These are phyloP conservation scores for Huiozyma naganishii DNA, from an alignment of 805 yeast species.

Conservation along the genomic window DNA sequence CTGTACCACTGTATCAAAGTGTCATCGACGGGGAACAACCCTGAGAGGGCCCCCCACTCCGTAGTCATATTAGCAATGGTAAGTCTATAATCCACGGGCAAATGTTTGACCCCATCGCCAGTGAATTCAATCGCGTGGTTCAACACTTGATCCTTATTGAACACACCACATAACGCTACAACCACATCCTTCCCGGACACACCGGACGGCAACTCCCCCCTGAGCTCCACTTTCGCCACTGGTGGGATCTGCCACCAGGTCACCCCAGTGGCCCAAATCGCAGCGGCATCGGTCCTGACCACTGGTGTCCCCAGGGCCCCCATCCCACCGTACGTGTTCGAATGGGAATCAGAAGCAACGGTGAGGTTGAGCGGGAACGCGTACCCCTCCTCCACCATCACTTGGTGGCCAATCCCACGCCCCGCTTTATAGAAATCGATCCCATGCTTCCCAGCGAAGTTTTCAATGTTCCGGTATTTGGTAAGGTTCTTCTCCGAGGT, in stretches of 20 bases:
- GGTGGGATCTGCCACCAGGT: constrained; percentile 99
- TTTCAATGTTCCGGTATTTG: constrained; percentile 80
- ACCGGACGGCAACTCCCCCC: constrained; percentile 72
- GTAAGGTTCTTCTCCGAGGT: constrained; percentile 77
- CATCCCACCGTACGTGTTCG: constrained; percentile 95
- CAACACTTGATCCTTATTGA: constrained; percentile 85
- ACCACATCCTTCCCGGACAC: constrained; percentile 95
- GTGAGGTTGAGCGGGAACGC: constrained; percentile 90
- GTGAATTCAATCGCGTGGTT: constrained; percentile 91
- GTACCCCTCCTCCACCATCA: constrained; percentile 98
- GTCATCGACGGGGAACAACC: constrained; percentile 91
- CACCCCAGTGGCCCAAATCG: constrained; percentile 99
- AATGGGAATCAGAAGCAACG: constrained; percentile 96
- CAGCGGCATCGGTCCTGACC: constrained; percentile 97
- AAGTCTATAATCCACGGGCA: constrained; percentile 73
- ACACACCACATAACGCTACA: constrained; percentile 87
- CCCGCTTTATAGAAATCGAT: constrained; percentile 98
- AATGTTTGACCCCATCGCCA: constrained; percentile 62
- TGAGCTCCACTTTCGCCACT: constrained; percentile 84
- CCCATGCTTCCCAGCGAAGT: constrained; percentile 82
- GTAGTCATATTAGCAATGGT: constrained; percentile 97
- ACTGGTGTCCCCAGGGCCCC: constrained; percentile 95
- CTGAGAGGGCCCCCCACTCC: constrained; percentile 97
- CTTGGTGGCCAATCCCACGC: constrained; percentile 97
- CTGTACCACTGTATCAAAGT: constrained; percentile 71